phyloP scores from a whole-genome alignment of 495 filamentous ascomycete genomes.

The Xylaria grammica region DNA sequence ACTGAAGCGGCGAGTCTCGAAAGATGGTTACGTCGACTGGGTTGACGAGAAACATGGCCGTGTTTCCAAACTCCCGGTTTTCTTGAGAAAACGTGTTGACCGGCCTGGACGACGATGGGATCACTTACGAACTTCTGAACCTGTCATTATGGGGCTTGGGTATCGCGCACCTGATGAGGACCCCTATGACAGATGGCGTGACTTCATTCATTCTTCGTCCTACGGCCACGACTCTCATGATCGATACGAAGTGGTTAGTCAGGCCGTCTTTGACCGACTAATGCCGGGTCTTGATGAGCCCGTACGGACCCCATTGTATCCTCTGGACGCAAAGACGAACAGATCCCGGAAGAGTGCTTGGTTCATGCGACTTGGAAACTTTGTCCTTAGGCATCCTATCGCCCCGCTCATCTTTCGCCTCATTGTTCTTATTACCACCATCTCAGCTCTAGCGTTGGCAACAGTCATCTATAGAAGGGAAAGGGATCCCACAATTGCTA shows the following conservation, averaged over 20 bases:
- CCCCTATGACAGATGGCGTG: constrained; percentile 51
- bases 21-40: constrained; percentile 59
- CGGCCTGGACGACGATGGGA: constrained; percentile 60
- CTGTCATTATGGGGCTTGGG: constrained; percentile 58
- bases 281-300: constrained; percentile 56
- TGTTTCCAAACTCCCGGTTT: constrained; percentile 37
- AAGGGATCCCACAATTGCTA: constrained; percentile 36
- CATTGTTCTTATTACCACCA: constrained; percentile 80
- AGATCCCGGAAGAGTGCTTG: constrained; percentile 50
- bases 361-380: constrained; percentile 50
- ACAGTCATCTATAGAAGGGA: constrained; percentile 72
- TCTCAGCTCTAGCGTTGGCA: constrained; percentile 80
- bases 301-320: constrained; percentile 59
- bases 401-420: constrained; percentile 84
- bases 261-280: constrained; percentile 48
- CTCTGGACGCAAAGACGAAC: constrained; percentile 42
- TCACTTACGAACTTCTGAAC: constrained; percentile 58
- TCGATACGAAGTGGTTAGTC: constrained; percentile 49
- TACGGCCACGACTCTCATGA: constrained; percentile 54
- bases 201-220: constrained; percentile 55
- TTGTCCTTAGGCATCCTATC: constrained; percentile 77
- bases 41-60: constrained; percentile 39
- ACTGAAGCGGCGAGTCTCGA: constrained; percentile 52
- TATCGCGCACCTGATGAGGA: constrained; percentile 37
- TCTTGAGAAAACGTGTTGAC: constrained; percentile 39